Evolutionary conservation across 2,329 filamentous ascomycete species (phyloP), one percentile per base, ranked within the genome.

Genomic region (Ascochyta rabiei): DNA sequence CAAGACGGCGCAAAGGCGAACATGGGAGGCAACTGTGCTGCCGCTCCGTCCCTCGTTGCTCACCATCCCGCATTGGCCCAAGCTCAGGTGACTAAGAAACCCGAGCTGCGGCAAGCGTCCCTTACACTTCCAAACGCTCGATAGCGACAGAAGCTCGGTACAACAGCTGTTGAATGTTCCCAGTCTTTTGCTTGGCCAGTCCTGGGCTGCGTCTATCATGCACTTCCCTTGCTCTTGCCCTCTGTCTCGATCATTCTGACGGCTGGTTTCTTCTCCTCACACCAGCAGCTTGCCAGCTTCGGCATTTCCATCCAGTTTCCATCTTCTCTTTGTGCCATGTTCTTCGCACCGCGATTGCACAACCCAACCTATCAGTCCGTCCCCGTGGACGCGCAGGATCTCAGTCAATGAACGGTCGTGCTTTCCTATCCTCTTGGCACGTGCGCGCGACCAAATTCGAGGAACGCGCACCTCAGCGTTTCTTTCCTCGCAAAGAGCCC

Each of bases 371-470:
- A 12, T 38, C 53, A 48, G 35, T 56, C 49, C 54, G 50, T 51
- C 31, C 12, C 41, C 31, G 30, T 23, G 38, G 10, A 45, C 39
- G 18, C 30, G 26, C 18, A 34, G 46, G 30, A 33, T 19, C 44
- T 28, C 34, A 48, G 21, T 41, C 23, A 7, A 51, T 40, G 39
- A 31, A 23, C 40, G 50, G 51, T 63, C 60, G 50, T 54, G 55
- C 45, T 50, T 50, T 54, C 42, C 48, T 44, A 33, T 48, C 46
- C 30, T 53, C 56, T 56, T 63, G 67, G 68, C 67, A 66, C 68
- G 69, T 72, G 69, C 67, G 51, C 49, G 54, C 48, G 53, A 55
- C 58, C 63, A 63, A 64, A 63, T 65, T 66, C 61, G 62, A 65
- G 61, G 52, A 52, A 56, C 60, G 38, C 55, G 21, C 21, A 23